These are phyloP conservation scores for Rhizophora apiculata DNA, from an alignment of 345 rosid species.

Conservation along the genomic window DNA sequence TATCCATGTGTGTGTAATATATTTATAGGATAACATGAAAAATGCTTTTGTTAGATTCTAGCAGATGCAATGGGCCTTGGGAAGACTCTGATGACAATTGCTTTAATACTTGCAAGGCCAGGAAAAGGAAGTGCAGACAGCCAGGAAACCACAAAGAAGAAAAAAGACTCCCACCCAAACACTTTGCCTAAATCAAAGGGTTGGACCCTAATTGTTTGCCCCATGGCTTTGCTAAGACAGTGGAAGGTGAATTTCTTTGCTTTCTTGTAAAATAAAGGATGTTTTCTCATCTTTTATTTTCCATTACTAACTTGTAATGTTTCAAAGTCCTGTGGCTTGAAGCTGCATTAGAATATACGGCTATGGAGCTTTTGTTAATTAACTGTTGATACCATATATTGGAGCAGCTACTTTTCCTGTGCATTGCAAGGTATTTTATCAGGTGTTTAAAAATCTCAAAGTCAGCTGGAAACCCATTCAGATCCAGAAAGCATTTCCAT, in stretches of 20 bases:
- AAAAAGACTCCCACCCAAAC: slow-evolving; percentile 17
- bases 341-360: neutral
- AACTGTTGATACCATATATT: neutral
- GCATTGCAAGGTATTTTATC: neutral
- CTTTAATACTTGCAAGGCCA: slow-evolving; percentile 58
- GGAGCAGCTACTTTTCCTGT: neutral
- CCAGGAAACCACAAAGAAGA: slow-evolving; percentile 16
- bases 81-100: slow-evolving; percentile 76
- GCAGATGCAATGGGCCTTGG: slow-evolving; percentile 89
- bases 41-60: slow-evolving; percentile 37
- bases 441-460: slow-evolving; percentile 30
- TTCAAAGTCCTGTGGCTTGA: neutral
- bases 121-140: slow-evolving; percentile 35
- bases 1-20: too few species aligned
- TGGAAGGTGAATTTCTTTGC: slow-evolving; percentile 53
- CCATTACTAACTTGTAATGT: too few species aligned
- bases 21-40: neutral
- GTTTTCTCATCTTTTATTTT: too few species aligned
- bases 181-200: slow-evolving; percentile 38
- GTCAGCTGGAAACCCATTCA: slow-evolving; percentile 68
- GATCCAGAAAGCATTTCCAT: slow-evolving; percentile 42
- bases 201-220: slow-evolving; percentile 68
- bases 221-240: slow-evolving; percentile 69
- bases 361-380: neutral
- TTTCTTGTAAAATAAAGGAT: neutral